Percentiles rank a stretch among this genome's conserved stretches.
Conservation (phyloP, 495 filamentous ascomycete genomes). For the Massariosphaeria phaeospora region DNA sequence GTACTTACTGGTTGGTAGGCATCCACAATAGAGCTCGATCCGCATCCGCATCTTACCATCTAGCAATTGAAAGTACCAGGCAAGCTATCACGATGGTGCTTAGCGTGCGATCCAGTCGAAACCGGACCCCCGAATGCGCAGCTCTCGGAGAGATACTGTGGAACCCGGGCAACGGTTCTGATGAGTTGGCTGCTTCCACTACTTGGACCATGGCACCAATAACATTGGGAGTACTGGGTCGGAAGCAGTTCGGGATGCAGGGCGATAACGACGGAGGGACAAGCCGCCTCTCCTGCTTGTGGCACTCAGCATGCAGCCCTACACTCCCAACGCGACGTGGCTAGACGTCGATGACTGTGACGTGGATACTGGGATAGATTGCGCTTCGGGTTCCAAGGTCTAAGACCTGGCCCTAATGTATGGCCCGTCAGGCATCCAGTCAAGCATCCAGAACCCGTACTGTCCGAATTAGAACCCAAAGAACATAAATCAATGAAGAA, state of each 20-base stretch:
- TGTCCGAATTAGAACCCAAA: slow-evolving; percentile 44
- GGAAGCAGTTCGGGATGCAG: slow-evolving; percentile 5
- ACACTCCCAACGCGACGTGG: slow-evolving; percentile 15
- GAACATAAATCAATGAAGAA: slow-evolving; percentile 35
- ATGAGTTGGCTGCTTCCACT: slow-evolving; percentile 10
- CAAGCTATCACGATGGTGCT: slow-evolving; percentile 16
- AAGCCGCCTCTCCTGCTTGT: slow-evolving; percentile 4
- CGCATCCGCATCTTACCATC: background rate
- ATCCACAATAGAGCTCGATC: background rate
- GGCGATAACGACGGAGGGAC: slow-evolving; percentile 11
- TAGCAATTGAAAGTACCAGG: slow-evolving; percentile 10
- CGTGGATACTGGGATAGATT: slow-evolving; percentile 47
- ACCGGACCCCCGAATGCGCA: slow-evolving; percentile 14
- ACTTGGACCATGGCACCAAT: slow-evolving; percentile 15
- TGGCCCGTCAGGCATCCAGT: slow-evolving; percentile 44
- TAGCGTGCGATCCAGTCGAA: background rate
- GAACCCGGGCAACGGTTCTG: background rate
- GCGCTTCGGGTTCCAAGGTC: slow-evolving; percentile 45
- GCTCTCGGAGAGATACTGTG: slow-evolving; percentile 17
- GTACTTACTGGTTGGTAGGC: slow-evolving; percentile 17
- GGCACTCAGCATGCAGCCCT: slow-evolving; percentile 3
- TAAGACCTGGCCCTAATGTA: slow-evolving; percentile 40
- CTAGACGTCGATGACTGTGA: background rate
- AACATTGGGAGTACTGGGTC: slow-evolving; percentile 9
- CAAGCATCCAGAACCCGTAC: slow-evolving; percentile 52